phyloP scores from a whole-genome alignment of 208 protist species.

The Leishmania tarentolae region DNA sequence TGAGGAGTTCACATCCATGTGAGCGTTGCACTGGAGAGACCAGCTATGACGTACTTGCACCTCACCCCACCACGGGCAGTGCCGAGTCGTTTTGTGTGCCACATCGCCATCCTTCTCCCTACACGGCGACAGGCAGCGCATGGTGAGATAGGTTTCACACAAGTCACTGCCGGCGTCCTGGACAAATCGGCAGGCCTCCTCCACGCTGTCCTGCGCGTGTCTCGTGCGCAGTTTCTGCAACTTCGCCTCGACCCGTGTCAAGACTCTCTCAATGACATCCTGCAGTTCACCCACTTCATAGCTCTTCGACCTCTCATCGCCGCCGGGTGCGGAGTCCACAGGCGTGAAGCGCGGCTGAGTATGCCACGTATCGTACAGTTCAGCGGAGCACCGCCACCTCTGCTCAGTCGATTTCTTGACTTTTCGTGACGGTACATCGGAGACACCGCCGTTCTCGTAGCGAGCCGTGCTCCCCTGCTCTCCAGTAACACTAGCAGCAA shows the following conservation, averaged over 20 bases:
- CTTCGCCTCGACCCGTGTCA: conserved; percentile 7
- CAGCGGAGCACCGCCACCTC: conserved; percentile 19
- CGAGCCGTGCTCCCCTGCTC: background rate
- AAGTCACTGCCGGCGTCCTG: conserved; percentile 3
- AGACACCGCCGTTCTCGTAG: background rate
- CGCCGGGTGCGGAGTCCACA: background rate
- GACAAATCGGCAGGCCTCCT: conserved; percentile 10
- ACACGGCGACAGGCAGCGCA: background rate
- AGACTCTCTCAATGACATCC: background rate
- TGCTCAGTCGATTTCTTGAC: background rate
- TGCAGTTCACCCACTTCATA: conserved; percentile 15
- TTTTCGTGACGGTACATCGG: background rate
- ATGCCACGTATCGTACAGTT: conserved; percentile 26
- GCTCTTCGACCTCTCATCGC: background rate
- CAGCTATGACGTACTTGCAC: background rate
- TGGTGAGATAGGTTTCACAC: background rate
- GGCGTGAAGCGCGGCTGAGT: conserved; percentile 9
- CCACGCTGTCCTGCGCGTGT: background rate
- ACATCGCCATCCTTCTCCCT: background rate
- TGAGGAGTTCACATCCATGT: background rate
- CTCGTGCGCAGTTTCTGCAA: background rate
- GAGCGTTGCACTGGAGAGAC: background rate
- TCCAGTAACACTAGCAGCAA: background rate
- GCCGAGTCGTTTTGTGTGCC: background rate
- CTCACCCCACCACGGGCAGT: conserved; percentile 12